Base-by-base conservation (phyloP, 371 early-diverging fungal genomes). In the Mucor piriformis region DNA sequence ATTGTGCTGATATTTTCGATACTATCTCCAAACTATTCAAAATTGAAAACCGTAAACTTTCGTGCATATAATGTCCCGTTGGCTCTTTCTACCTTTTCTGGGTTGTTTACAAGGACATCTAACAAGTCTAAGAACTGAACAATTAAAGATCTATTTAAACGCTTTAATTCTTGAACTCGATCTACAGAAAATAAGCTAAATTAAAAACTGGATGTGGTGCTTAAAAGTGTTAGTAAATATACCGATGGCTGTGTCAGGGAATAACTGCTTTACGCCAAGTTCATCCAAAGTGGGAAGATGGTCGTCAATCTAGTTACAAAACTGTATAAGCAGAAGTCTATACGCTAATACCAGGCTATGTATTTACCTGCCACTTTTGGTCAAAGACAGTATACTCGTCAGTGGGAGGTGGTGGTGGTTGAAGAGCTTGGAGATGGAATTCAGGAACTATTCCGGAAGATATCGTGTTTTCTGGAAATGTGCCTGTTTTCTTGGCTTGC, bases 321-420 rank as follows among this genome's bases (percentile, higher is more conserved):
- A n/a, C n/a, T n/a, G n/a, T n/a, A n/a, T n/a, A n/a, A n/a, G n/a
- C n/a, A n/a, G n/a, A n/a, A n/a, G n/a, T n/a, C n/a, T n/a, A n/a
- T n/a, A n/a, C n/a, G n/a, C n/a, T n/a, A n/a, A n/a, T n/a, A n/a
- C n/a, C n/a, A n/a, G n/a, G n/a, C n/a, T n/a, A n/a, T n/a, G n/a
- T n/a, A 48, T 27, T 62, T 77, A 89, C 89, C 58, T 81, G 85
- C 87, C 89, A 88, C 47, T 73, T 68, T 33, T 87, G 88, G 23
- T 88, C 90, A 83, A 92, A 92, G 29, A 85, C 69, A 43, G 78
- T 74, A 53, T 90, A 92, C 2, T 74, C 68, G 35, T 85, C 88
- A 2, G 77, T 73, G 12, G 87, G 85, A 50, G 83, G 83, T 47
- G 46, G 18, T 33, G 93, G 93, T 16, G 90, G 90, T 37, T 83